Percentiles rank a stretch among this genome's conserved stretches.
Evolutionary conservation across 2,329 filamentous ascomycete species (phyloP).

Genomic region (Alternaria ventricosa): DNA sequence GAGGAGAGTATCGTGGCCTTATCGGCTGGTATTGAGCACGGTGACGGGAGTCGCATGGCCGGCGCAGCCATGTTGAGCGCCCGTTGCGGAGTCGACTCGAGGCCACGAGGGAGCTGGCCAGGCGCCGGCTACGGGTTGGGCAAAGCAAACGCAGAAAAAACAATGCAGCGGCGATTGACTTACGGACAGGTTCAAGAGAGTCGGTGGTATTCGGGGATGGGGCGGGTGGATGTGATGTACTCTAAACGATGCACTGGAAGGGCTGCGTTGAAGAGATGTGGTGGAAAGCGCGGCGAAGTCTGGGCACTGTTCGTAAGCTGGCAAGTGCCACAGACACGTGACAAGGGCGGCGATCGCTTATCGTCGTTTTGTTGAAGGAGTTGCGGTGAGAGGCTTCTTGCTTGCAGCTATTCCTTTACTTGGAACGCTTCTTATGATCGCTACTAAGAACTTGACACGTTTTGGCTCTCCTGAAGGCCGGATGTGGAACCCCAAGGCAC

Average conservation of each 20-base stretch:
- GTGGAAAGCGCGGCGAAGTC: constrained; percentile 33
- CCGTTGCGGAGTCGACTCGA: constrained; percentile 35
- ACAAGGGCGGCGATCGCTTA: constrained; percentile 32
- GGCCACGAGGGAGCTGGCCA: constrained; percentile 26
- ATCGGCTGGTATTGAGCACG: constrained; percentile 13
- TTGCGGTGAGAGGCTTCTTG: constrained; percentile 24
- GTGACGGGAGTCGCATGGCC: constrained; percentile 11
- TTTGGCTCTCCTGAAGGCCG: constrained; percentile 26
- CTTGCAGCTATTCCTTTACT: constrained; percentile 2
- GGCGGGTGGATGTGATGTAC: constrained; percentile 44
- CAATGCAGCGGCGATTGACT: constrained; percentile 33
- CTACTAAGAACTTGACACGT: constrained; percentile 40
- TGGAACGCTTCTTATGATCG: constrained; percentile 22
- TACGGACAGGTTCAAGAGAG: constrained; percentile 47
- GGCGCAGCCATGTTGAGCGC: constrained; percentile 32
- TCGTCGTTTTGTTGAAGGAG: constrained; percentile 19
- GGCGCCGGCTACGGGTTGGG: constrained; percentile 16
- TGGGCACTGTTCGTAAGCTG: constrained; percentile 36
- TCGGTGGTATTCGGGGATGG: constrained; percentile 44
- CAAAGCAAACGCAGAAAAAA: constrained; percentile 22
- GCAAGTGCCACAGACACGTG: constrained; percentile 41
- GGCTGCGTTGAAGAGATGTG: constrained; percentile 48
- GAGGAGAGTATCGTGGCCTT: constrained; percentile 19
- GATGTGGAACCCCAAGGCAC: constrained; percentile 36
- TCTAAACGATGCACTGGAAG: constrained; percentile 50